These are phyloP conservation scores for Fremontodendron californicum DNA, from an alignment of 345 rosid species.

Conservation along the genomic window DNA sequence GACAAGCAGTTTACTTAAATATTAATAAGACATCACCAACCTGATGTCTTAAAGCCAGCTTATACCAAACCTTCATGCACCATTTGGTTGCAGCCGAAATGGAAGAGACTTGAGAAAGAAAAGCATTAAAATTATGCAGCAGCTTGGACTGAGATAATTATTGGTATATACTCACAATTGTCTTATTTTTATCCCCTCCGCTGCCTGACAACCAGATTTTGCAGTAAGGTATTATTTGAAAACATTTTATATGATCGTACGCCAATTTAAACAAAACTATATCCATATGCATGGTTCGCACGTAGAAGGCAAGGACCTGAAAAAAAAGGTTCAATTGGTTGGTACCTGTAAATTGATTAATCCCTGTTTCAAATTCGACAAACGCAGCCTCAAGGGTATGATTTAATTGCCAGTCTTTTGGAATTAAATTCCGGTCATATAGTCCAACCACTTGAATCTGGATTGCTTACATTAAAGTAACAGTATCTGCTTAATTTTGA, in stretches of 20 bases:
- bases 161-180: background rate
- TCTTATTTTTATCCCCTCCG: background rate
- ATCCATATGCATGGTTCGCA: slow-evolving; percentile 16
- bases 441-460: background rate
- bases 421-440: background rate
- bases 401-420: background rate
- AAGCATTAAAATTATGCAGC: background rate
- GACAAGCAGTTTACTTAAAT: background rate
- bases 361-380: background rate
- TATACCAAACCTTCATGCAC: background rate
- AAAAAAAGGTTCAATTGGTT: background rate
- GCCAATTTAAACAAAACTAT: background rate
- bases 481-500: background rate
- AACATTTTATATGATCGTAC: background rate
- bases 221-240: slow-evolving; percentile 5
- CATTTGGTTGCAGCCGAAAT: background rate
- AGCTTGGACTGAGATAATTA: background rate
- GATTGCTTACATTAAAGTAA: background rate
- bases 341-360: background rate
- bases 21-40: background rate
- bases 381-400: background rate
- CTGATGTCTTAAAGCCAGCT: background rate
- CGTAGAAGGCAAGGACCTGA: slow-evolving; percentile 5
- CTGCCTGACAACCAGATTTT: background rate
- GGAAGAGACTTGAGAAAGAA: background rate